Evolutionary conservation across 2,329 filamentous ascomycete species (phyloP).

Genomic region (Thielaviopsis punctulata): DNA sequence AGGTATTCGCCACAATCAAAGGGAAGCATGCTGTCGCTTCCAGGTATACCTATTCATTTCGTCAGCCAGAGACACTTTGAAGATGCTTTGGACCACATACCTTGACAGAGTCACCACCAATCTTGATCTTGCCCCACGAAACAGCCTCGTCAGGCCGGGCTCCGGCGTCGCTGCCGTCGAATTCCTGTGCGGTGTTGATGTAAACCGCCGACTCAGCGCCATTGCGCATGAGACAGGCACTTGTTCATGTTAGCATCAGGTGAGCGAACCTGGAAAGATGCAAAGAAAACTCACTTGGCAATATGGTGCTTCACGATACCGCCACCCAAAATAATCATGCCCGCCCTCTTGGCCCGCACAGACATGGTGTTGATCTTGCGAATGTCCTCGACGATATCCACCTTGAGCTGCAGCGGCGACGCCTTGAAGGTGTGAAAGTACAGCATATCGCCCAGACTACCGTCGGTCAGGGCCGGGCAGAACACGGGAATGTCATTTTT

Average conservation of each 20-base stretch:
- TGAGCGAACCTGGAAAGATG: not conserved
- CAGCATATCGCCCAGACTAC: constrained; percentile 90
- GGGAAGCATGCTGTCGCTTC: constrained; percentile 50
- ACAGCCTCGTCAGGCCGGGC: constrained; percentile 91
- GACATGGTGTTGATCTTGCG: constrained; percentile 83
- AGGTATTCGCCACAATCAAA: constrained; percentile 49
- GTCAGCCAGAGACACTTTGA: not conserved
- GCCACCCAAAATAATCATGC: constrained; percentile 90
- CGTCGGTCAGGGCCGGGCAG: constrained; percentile 89
- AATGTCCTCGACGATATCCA: constrained; percentile 91
- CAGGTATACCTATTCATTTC: constrained; percentile 35
- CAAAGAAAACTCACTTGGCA: constrained; percentile 39
- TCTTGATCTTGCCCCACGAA: constrained; percentile 97
- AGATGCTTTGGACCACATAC: constrained; percentile 24
- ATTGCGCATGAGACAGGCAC: constrained; percentile 87
- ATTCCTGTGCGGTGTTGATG: constrained; percentile 94
- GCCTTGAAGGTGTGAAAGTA: constrained; percentile 96
- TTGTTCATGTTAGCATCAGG: not conserved
- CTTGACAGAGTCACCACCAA: constrained; percentile 77
- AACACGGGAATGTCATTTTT: constrained; percentile 96
- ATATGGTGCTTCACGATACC: constrained; percentile 98
- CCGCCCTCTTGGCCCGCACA: constrained; percentile 69
- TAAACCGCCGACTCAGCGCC: constrained; percentile 94
- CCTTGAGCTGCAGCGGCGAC: constrained; percentile 60
- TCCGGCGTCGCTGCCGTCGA: constrained; percentile 91